These are phyloP conservation scores for Iris pallida DNA, from an alignment of 116 monocot species.

Conservation along the genomic window DNA sequence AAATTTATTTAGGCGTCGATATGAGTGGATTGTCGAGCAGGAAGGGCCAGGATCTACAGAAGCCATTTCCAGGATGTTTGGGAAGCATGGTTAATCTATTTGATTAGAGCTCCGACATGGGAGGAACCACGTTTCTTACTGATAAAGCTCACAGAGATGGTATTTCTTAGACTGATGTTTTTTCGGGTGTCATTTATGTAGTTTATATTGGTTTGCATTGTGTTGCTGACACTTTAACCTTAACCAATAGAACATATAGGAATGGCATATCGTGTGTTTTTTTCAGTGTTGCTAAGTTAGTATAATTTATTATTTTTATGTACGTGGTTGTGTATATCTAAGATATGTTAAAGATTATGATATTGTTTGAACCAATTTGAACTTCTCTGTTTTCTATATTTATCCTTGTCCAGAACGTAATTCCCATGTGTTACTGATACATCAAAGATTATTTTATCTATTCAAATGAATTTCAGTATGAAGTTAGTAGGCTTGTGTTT, in stretches of 20 bases:
- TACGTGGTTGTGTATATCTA: too few species aligned
- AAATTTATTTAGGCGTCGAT: slow-evolving; percentile 8
- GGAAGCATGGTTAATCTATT: slow-evolving; percentile 32
- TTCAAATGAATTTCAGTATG: too few species aligned
- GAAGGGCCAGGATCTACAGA: slow-evolving; percentile 1
- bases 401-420: too few species aligned
- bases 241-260: too few species aligned
- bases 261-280: not conserved
- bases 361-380: too few species aligned
- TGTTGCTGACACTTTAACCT: too few species aligned
- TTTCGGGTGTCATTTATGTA: not conserved
- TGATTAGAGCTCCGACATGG: slow-evolving; percentile 27
- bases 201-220: too few species aligned
- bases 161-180: slow-evolving; percentile 1
- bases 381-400: too few species aligned
- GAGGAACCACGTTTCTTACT: slow-evolving; percentile 18
- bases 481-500: too few species aligned
- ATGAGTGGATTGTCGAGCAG: slow-evolving; percentile 8
- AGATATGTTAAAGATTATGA: too few species aligned
- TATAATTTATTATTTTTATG: not conserved
- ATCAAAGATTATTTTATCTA: too few species aligned
- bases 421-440: too few species aligned
- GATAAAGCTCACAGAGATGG: slow-evolving; percentile 26
- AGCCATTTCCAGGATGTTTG: slow-evolving; percentile 10
- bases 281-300: not conserved